Evolutionary conservation across 176 grass and related monocot genomes (phyloP).

Genomic region (Cocos nucifera): DNA sequence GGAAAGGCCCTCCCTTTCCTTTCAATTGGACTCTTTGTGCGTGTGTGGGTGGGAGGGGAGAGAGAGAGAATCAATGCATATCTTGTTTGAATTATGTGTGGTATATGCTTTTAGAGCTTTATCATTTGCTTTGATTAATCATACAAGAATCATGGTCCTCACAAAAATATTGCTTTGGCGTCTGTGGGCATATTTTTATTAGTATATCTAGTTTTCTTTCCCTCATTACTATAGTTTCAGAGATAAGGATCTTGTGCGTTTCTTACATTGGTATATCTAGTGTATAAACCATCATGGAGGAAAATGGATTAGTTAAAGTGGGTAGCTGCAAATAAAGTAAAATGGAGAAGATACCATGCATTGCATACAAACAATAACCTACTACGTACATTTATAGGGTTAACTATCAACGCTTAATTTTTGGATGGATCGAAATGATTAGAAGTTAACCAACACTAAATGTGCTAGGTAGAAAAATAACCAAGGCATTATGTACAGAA

Average conservation of each 20-base stretch:
- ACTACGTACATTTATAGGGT: too few relatives aligned
- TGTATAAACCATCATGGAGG: constrained; percentile 32
- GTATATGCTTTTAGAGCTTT: constrained; percentile 86
- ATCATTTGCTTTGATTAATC: constrained; percentile 48
- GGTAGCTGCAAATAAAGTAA: too few relatives aligned
- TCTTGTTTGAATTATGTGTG: constrained; percentile 73
- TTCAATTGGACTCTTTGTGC: constrained; percentile 25
- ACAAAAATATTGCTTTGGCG: constrained; percentile 21
- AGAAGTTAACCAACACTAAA: too few relatives aligned
- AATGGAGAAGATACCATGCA: too few relatives aligned
- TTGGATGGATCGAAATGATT: too few relatives aligned
- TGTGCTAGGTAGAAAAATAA: too few relatives aligned
- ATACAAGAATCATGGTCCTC: constrained; percentile 42
- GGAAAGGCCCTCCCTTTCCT: constrained; percentile 40
- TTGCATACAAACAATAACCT: too few relatives aligned
- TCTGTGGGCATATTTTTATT: constrained; percentile 36
- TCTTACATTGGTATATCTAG: constrained; percentile 58
- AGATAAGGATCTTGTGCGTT: too few relatives aligned
- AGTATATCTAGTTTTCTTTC: neutral
- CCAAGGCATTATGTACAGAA: too few relatives aligned
- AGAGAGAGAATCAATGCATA: constrained; percentile 35
- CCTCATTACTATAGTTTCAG: too few relatives aligned
- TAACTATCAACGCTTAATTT: too few relatives aligned
- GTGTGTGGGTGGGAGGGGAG: constrained; percentile 1
- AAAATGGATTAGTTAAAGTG: too few relatives aligned